Evolutionary conservation across 2,329 filamentous ascomycete species (phyloP).

Genomic region (Colletotrichum orchidophilum): DNA sequence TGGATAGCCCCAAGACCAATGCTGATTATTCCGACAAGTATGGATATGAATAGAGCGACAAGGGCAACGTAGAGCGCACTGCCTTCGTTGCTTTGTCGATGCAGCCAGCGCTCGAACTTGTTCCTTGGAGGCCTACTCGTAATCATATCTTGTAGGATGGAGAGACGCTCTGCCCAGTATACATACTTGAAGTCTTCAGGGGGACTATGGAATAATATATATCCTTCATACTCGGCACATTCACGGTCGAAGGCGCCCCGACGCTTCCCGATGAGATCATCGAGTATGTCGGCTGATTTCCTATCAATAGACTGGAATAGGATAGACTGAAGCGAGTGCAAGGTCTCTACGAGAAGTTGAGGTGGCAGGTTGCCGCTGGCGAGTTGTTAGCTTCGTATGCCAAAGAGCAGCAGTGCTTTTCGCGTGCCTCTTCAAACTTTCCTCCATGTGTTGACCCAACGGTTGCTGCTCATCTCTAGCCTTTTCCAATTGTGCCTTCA

Average conservation of each 20-base stretch:
- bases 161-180: slow-evolving; percentile 30
- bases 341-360: slow-evolving; percentile 2
- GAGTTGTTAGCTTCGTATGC: background rate
- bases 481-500: background rate
- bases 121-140: slow-evolving; percentile 16
- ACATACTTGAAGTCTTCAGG: slow-evolving; percentile 1
- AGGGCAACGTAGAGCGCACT: slow-evolving; percentile 31
- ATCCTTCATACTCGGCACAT: slow-evolving; percentile 7
- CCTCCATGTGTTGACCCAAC: background rate
- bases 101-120: slow-evolving; percentile 26
- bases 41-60: slow-evolving; percentile 19
- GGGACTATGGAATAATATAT: background rate
- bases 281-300: background rate
- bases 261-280: background rate
- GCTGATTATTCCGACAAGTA: slow-evolving; percentile 20
- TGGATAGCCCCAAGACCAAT: slow-evolving; percentile 21
- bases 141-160: slow-evolving; percentile 10
- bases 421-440: background rate
- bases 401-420: background rate
- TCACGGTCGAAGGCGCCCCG: background rate
- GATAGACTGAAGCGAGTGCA: slow-evolving; percentile 5
- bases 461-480: background rate
- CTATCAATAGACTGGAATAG: background rate
- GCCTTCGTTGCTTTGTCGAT: slow-evolving; percentile 28
- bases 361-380: background rate